Evolutionary conservation across 371 early-diverging fungal genomes (phyloP).

Genomic region (Lichtheimia corymbifera): DNA sequence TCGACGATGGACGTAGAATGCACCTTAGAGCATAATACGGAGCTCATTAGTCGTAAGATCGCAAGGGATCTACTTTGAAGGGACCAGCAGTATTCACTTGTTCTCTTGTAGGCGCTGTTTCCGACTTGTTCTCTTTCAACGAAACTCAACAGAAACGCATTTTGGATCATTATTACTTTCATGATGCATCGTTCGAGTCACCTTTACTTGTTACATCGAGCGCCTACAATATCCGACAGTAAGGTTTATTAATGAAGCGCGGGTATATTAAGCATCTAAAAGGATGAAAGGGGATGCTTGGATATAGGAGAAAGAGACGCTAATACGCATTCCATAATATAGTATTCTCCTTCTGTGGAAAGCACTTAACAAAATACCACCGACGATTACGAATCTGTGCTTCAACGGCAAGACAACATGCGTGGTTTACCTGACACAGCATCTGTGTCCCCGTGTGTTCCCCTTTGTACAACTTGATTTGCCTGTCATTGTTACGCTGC

Average conservation of each 20-base stretch:
- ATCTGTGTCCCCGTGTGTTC: constrained; percentile 19
- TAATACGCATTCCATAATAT: neutral
- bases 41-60: constrained; percentile 4
- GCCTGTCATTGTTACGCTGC: constrained; percentile 21
- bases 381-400: constrained; percentile 19
- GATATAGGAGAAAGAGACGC: no score
- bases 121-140: constrained; percentile 23
- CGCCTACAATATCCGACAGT: constrained; percentile 23
- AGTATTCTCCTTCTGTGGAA: constrained; percentile 26
- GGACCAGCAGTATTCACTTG: neutral
- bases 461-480: constrained; percentile 21
- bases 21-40: no score
- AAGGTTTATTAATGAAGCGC: neutral
- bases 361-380: constrained; percentile 18
- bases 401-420: constrained; percentile 21
- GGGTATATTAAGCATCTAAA: no score
- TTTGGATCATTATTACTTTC: constrained; percentile 22
- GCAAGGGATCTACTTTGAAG: neutral
- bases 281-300: no score
- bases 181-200: constrained; percentile 22
- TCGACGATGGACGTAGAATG: no score
- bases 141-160: constrained; percentile 18
- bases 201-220: constrained; percentile 19
- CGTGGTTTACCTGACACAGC: constrained; percentile 23
- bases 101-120: constrained; percentile 13